phyloP scores from a whole-genome alignment of 2,329 filamentous ascomycete genomes.

The Erysiphe pulchra region DNA sequence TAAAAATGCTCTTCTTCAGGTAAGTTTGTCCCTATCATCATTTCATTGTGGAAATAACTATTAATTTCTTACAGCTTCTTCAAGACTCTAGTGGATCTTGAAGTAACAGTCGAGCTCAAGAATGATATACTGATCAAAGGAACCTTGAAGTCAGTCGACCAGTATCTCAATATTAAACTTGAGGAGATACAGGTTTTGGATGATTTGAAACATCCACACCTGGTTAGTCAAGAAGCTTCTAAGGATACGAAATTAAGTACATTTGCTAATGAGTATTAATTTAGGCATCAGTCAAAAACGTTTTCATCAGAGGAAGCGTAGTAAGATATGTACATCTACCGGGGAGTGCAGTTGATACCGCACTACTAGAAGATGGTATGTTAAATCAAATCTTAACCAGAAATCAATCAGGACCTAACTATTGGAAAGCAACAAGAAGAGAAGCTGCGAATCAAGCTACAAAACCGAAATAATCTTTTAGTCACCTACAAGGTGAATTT shows the following conservation, averaged over 20 bases:
- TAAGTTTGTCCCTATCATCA: conserved; percentile 3
- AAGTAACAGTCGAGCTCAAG: conserved; percentile 96
- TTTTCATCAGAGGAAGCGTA: conserved; percentile 51
- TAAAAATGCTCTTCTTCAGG: conserved; percentile 17
- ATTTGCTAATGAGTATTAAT: background rate
- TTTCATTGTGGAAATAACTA: conserved; percentile 14
- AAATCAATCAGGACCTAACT: background rate
- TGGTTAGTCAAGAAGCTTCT: conserved; percentile 25
- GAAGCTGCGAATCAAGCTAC: conserved; percentile 1
- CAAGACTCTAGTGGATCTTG: conserved; percentile 92
- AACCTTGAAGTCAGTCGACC: conserved; percentile 87
- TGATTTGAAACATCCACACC: conserved; percentile 80
- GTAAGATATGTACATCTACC: conserved; percentile 52
- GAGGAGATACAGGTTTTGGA: conserved; percentile 86
- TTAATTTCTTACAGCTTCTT: conserved; percentile 37
- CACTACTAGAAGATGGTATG: conserved; percentile 42
- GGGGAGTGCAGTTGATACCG: conserved; percentile 39
- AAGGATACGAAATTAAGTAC: no score
- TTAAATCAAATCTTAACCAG: conserved; percentile 1
- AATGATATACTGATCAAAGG: conserved; percentile 96
- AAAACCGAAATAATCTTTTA: background rate
- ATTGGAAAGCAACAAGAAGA: conserved; percentile 1
- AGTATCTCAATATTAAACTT: conserved; percentile 97
- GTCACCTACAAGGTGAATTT: no score
- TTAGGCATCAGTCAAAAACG: conserved; percentile 47